Evolutionary conservation across 208 protist genomes (phyloP), one percentile per base, ranked within the genome.

Genomic region (Acanthamoeba culbertsoni): DNA sequence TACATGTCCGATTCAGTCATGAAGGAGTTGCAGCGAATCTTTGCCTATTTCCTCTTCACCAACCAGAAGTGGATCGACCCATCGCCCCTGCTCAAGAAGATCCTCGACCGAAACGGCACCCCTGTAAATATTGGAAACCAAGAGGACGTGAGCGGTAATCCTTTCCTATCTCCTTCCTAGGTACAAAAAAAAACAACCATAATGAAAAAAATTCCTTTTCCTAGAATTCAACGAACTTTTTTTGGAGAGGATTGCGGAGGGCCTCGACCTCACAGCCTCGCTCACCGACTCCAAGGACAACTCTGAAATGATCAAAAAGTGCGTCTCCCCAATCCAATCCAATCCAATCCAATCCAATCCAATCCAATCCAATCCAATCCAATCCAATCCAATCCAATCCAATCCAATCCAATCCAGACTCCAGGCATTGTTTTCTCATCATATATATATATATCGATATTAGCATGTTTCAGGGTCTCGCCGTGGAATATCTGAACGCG

Each of bases 51-150:
- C 23, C 53, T 90, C 10, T 48, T 90, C 8, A 90, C 53, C 26
- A 90, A 90, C 82, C 82, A 90, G 37, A 90, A 90, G 53, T 90
- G 82, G 82, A 51, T 90, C 37, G 82, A 90, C 42, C 82, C 82
- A n/a, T 68, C 82, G 16, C 42, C 82, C 14, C 53, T 90, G 23
- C 53, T 90, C 0, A 90, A 90, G 42, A 90, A 90, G 53, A 45
- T 90, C 31, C 35, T 90, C 5, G 82, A 90, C 33, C 31, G 53
- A 16, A 90, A 90, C 53, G 82, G 82, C 46, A 48, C 33, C 16
- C 82, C 82, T 57, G 53, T 90, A 68, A 90, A 90, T 65, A 90
- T 90, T 26, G 82, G 82, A 6, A 90, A 90, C n/a, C 82, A 90
- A 90, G 82, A 90, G 55, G 82, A 90, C 42, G 82, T 90, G 14